Conservation (phyloP, 2,329 filamentous ascomycete genomes). For the Lachnum nothofagi region DNA sequence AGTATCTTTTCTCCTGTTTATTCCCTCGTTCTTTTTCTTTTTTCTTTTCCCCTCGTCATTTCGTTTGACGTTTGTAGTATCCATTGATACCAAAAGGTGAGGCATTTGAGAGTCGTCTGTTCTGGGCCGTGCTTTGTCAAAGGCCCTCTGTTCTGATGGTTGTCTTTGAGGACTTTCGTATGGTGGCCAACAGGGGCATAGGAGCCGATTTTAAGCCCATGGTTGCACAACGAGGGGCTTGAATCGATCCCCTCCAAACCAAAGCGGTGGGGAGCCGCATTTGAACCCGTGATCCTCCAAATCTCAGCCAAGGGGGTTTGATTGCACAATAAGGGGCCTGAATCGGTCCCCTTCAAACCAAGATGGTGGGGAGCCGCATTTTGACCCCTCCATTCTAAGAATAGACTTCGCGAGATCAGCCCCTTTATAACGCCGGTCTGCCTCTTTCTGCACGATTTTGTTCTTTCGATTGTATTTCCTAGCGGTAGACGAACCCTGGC, state of each 20-base stretch:
- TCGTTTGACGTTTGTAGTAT: neutral
- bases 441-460: no score
- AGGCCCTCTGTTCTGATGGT: neutral
- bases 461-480: no score
- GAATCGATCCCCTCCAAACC: neutral
- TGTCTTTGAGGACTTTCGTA: conserved; percentile 3
- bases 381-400: conserved; percentile 10
- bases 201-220: neutral
- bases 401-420: conserved; percentile 10
- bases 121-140: conserved; percentile 3
- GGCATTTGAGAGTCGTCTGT: conserved; percentile 1
- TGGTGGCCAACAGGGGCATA: neutral
- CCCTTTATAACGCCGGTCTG: conserved; percentile 2
- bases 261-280: conserved; percentile 3
- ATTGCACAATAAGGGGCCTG: conserved; percentile 8
- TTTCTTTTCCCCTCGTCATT: neutral
- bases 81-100: neutral
- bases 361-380: conserved; percentile 4
- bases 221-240: neutral
- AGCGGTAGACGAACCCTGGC: no score
- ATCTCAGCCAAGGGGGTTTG: conserved; percentile 5
- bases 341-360: conserved; percentile 4
- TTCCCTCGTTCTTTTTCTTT: neutral
- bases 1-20: neutral
- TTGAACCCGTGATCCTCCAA: conserved; percentile 8